These are phyloP conservation scores for Phytophthora kernoviae DNA, from an alignment of 352 stramenopile species.

Conservation along the genomic window DNA sequence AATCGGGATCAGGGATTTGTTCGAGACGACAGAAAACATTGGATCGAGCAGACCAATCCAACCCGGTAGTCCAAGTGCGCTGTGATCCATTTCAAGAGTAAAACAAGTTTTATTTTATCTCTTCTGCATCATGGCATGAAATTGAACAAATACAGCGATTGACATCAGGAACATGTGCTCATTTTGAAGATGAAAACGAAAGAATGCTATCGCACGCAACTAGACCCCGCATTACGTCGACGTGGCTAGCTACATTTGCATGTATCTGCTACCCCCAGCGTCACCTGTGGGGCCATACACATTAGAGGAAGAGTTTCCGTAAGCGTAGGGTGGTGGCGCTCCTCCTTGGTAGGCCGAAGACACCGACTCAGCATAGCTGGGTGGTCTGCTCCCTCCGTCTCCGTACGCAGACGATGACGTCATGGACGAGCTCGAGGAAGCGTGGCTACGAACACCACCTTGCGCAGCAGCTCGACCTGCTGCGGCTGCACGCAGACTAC, in stretches of 20 bases:
- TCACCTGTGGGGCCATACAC: slow-evolving; percentile 32
- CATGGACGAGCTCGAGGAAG: slow-evolving; percentile 35
- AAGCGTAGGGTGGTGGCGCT: slow-evolving; percentile 12
- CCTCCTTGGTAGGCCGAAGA: slow-evolving; percentile 24
- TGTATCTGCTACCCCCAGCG: slow-evolving; percentile 41
- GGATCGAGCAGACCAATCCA: slow-evolving; percentile 3
- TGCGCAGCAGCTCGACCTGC: slow-evolving; percentile 25
- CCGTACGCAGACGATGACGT: slow-evolving; percentile 23
- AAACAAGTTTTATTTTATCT: too few relatives aligned
- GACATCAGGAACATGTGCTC: slow-evolving; percentile 3
- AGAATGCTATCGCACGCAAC: slow-evolving; percentile 11
- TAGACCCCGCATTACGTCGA: background rate
- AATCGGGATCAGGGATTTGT: slow-evolving; percentile 26
- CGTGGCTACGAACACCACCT: slow-evolving; percentile 21
- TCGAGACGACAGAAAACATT: slow-evolving; percentile 19
- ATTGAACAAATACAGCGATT: background rate
- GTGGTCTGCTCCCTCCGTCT: slow-evolving; percentile 11
- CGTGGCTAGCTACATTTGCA: slow-evolving; percentile 49
- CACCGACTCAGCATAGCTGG: slow-evolving; percentile 24
- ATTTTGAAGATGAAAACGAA: slow-evolving; percentile 9
- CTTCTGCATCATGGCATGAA: too few relatives aligned
- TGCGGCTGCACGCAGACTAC: slow-evolving; percentile 66
- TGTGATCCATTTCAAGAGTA: too few relatives aligned
- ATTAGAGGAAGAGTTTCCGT: slow-evolving; percentile 33
- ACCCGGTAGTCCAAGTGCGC: too few relatives aligned